Evolutionary conservation across 1,284 basidiomycete species (phyloP).

Genomic region (Ceratobasidium sp.): DNA sequence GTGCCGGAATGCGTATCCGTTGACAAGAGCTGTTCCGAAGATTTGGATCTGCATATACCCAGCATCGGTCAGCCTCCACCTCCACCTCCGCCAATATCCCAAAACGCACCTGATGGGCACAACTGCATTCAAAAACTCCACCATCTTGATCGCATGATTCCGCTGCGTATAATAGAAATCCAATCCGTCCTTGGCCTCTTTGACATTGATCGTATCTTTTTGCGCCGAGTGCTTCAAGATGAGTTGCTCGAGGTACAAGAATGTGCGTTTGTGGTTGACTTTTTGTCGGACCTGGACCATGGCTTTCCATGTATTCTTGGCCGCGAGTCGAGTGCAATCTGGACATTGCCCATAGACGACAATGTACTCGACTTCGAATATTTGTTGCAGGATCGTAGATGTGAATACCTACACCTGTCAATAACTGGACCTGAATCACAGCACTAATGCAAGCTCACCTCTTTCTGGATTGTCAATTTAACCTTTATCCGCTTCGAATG

Average conservation of each 20-base stretch:
- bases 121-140: constrained; percentile 89
- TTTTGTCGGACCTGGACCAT: constrained; percentile 98
- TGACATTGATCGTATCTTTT: constrained; percentile 93
- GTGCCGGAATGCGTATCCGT: constrained; percentile 91
- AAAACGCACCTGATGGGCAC: constrained; percentile 82
- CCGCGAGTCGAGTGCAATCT: constrained; percentile 90
- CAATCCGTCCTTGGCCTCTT: constrained; percentile 92
- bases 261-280: constrained; percentile 96
- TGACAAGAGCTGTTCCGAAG: constrained; percentile 92
- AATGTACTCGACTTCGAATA: constrained; percentile 95
- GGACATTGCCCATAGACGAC: constrained; percentile 97
- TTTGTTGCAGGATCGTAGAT: constrained; percentile 94
- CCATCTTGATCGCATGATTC: constrained; percentile 95
- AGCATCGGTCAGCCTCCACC: no score
- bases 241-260: constrained; percentile 96
- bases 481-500: constrained; percentile 93
- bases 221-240: constrained; percentile 97
- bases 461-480: constrained; percentile 97
- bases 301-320: constrained; percentile 99
- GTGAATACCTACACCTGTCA: constrained; percentile 73
- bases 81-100: neutral
- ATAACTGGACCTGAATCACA: neutral
- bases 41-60: constrained; percentile 68
- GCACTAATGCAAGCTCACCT: constrained; percentile 61
- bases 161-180: constrained; percentile 96